These are phyloP conservation scores for Lophiotrema nucula DNA, from an alignment of 495 filamentous ascomycete species.

Conservation along the genomic window DNA sequence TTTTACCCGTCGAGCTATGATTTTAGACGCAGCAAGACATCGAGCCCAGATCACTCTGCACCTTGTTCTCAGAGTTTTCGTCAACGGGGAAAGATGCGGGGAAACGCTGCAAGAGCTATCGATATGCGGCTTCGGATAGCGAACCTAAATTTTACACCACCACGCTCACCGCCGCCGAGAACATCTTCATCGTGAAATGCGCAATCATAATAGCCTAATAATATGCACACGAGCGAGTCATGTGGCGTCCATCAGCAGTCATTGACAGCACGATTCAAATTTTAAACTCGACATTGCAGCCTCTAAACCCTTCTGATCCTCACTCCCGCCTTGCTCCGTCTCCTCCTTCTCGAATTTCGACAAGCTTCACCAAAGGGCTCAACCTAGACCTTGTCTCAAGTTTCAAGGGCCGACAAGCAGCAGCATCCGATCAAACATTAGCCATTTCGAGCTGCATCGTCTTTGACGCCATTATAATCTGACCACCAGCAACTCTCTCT, in stretches of 20 bases:
- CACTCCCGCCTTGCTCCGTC: not conserved
- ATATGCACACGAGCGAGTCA: slow-evolving; percentile 1
- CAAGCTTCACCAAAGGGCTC: too few relatives aligned
- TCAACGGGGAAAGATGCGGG: slow-evolving; percentile 7
- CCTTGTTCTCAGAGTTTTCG: not conserved
- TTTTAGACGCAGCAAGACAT: slow-evolving; percentile 9
- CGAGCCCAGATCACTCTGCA: slow-evolving; percentile 15
- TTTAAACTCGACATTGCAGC: too few relatives aligned
- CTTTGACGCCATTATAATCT: too few relatives aligned
- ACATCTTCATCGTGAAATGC: not conserved
- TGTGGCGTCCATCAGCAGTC: not conserved
- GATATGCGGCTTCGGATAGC: not conserved
- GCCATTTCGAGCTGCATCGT: too few relatives aligned
- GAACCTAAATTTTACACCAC: slow-evolving; percentile 14
- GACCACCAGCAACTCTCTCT: too few relatives aligned
- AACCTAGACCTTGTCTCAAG: too few relatives aligned
- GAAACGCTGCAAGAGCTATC: slow-evolving; percentile 6
- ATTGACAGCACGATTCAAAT: too few relatives aligned
- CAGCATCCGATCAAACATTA: too few relatives aligned
- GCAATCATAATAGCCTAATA: not conserved
- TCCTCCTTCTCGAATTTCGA: not conserved
- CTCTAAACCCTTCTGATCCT: not conserved
- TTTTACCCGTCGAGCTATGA: slow-evolving; percentile 5
- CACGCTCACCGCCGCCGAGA: not conserved
- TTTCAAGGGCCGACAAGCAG: too few relatives aligned